These are phyloP conservation scores for Rhizopus sp. DNA, from an alignment of 371 early-diverging fungal species.

Conservation along the genomic window DNA sequence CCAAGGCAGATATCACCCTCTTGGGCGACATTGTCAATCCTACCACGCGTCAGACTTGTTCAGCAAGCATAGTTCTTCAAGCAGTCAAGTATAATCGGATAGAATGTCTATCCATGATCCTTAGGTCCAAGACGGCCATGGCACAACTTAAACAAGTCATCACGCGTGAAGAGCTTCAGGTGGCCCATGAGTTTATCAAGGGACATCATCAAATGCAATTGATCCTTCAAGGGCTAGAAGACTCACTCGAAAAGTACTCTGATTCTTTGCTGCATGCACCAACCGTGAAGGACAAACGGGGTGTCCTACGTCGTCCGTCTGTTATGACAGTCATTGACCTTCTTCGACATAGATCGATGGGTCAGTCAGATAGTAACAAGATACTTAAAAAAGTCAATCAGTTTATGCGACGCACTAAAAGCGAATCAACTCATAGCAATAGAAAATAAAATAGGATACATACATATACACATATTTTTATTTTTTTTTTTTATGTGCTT, in stretches of 20 bases:
- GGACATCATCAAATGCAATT: slow-evolving; percentile 7
- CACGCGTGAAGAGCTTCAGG: background rate
- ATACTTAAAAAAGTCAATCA: slow-evolving; percentile 17
- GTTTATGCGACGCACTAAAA: slow-evolving; percentile 20
- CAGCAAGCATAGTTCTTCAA: slow-evolving; percentile 22
- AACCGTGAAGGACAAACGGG: background rate
- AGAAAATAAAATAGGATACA: background rate
- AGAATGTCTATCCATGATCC: slow-evolving; percentile 13
- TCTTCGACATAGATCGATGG: background rate
- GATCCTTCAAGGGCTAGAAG: slow-evolving; percentile 20
- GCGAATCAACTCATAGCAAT: slow-evolving; percentile 5
- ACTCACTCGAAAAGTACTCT: slow-evolving; percentile 8
- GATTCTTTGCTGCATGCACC: slow-evolving; percentile 5
- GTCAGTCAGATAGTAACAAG: background rate
- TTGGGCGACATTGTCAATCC: slow-evolving; percentile 23
- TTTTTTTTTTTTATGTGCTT: background rate
- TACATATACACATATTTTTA: background rate
- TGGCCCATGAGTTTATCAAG: slow-evolving; percentile 8
- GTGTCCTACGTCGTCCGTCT: slow-evolving; percentile 1
- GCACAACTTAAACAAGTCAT: slow-evolving; percentile 4
- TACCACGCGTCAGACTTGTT: slow-evolving; percentile 7
- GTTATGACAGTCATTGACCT: slow-evolving; percentile 14
- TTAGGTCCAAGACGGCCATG: slow-evolving; percentile 13
- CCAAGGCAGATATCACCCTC: slow-evolving; percentile 18
- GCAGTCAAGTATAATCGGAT: slow-evolving; percentile 27